phyloP scores from a whole-genome alignment of 345 rosid species.

The Acer negundo region DNA sequence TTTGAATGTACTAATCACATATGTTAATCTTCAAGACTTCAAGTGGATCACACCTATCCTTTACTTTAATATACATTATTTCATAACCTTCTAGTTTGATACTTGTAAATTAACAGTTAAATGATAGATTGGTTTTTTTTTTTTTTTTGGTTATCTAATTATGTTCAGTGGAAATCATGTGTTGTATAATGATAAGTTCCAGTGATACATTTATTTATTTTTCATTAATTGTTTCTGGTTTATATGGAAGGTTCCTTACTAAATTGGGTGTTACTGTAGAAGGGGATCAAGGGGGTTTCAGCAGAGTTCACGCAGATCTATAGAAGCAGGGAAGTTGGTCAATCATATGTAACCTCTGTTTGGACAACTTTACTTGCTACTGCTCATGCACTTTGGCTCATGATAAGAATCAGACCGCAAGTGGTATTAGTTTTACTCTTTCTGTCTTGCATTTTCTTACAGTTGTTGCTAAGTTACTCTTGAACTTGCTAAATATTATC shows the following conservation, averaged over 20 bases:
- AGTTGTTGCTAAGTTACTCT: constrained; percentile 1
- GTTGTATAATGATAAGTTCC: background rate
- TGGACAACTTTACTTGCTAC: constrained; percentile 78
- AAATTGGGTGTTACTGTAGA: constrained; percentile 33
- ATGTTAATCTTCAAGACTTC: background rate
- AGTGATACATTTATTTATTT: background rate
- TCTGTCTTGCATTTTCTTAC: background rate
- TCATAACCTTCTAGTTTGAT: background rate
- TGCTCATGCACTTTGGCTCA: constrained; percentile 68
- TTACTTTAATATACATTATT: too few species aligned
- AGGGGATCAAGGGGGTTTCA: constrained; percentile 31
- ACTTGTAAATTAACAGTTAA: background rate
- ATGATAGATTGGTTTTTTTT: background rate
- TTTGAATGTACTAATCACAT: background rate
- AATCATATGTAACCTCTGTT: constrained; percentile 81
- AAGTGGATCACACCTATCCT: background rate
- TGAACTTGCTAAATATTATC: background rate
- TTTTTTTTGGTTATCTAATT: background rate
- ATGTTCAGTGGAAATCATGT: background rate
- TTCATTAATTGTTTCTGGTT: background rate
- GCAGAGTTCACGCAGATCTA: constrained; percentile 72
- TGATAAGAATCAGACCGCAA: constrained; percentile 81
- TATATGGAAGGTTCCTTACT: constrained; percentile 9
- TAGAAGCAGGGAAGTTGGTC: constrained; percentile 97
- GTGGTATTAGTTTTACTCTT: constrained; percentile 53